phyloP scores from a whole-genome alignment of 2,329 filamentous ascomycete species.

The Pseudogymnoascus sp. region DNA sequence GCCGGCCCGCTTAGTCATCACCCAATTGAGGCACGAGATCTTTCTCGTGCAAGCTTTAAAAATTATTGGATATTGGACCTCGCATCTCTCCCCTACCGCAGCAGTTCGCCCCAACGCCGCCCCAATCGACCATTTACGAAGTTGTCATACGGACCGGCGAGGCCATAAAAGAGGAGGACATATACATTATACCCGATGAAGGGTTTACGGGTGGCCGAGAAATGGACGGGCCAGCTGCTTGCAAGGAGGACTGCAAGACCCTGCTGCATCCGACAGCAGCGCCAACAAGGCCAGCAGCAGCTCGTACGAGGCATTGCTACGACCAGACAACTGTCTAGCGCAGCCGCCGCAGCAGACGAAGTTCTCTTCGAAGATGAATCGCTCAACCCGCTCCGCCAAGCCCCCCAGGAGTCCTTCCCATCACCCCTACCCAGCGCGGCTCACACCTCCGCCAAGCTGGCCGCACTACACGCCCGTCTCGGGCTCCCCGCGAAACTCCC shows the following conservation, averaged over 20 bases:
- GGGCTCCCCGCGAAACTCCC: slow-evolving; percentile 74
- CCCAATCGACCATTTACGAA: slow-evolving; percentile 2
- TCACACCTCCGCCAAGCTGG: slow-evolving; percentile 72
- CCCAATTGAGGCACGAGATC: slow-evolving; percentile 11
- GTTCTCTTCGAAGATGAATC: slow-evolving; percentile 21
- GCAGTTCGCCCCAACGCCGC: not conserved
- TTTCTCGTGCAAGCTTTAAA: slow-evolving; percentile 9
- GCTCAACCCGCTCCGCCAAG: not conserved
- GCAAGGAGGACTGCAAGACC: slow-evolving; percentile 30
- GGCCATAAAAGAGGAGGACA: slow-evolving; percentile 15
- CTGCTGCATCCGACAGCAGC: slow-evolving; percentile 32
- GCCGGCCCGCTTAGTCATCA: slow-evolving; percentile 13
- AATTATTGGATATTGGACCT: slow-evolving; percentile 9
- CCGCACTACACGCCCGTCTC: slow-evolving; percentile 84
- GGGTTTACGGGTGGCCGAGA: slow-evolving; percentile 47
- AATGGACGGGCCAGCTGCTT: slow-evolving; percentile 53
- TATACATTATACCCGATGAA: slow-evolving; percentile 38
- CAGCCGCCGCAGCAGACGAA: slow-evolving; percentile 14
- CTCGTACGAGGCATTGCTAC: slow-evolving; percentile 16
- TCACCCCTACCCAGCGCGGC: slow-evolving; percentile 64
- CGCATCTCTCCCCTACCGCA: not conserved
- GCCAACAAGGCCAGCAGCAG: slow-evolving; percentile 23
- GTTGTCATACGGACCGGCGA: slow-evolving; percentile 10
- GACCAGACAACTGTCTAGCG: slow-evolving; percentile 5
- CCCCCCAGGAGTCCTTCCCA: slow-evolving; percentile 38